Evolutionary conservation across 306 rosid species (phyloP).

Genomic region (Calophaca sinica): DNA sequence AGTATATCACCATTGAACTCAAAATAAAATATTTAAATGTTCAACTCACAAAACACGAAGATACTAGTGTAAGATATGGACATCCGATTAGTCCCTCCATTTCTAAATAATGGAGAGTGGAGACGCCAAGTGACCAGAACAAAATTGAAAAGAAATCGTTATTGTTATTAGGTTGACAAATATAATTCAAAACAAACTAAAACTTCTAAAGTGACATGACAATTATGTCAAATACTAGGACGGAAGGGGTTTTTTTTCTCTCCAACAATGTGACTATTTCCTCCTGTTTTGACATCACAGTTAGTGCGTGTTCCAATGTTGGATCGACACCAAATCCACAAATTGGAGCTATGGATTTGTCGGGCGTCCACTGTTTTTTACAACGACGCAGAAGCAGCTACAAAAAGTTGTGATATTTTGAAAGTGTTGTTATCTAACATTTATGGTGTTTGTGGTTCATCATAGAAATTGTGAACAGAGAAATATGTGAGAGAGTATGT

Average conservation of each 20-base stretch:
- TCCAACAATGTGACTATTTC: too few species aligned
- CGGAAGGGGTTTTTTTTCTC: neutral
- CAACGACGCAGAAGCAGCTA: neutral
- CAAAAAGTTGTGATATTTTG: neutral
- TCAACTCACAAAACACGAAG: too few species aligned
- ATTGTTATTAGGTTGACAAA: neutral
- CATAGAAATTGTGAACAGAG: too few species aligned
- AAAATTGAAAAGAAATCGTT: neutral
- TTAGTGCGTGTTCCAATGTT: neutral
- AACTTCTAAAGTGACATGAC: neutral
- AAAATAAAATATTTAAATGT: too few species aligned
- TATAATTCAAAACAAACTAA: neutral
- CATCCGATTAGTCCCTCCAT: too few species aligned
- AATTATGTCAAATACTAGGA: neutral
- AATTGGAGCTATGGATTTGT: too few species aligned
- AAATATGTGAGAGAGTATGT: too few species aligned
- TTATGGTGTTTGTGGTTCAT: too few species aligned
- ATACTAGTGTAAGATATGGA: too few species aligned
- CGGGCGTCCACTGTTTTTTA: conserved; percentile 3
- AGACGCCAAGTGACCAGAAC: neutral
- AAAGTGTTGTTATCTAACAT: neutral
- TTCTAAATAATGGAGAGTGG: neutral
- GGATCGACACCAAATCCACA: too few species aligned
- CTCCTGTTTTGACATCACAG: neutral
- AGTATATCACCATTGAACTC: too few species aligned